A percentile compares a stretch with the other conserved stretches of the same genome.
These are phyloP conservation scores for Kockovaella imperatae DNA, from an alignment of 768 basidiomycete genomes.

Conservation along the genomic window DNA sequence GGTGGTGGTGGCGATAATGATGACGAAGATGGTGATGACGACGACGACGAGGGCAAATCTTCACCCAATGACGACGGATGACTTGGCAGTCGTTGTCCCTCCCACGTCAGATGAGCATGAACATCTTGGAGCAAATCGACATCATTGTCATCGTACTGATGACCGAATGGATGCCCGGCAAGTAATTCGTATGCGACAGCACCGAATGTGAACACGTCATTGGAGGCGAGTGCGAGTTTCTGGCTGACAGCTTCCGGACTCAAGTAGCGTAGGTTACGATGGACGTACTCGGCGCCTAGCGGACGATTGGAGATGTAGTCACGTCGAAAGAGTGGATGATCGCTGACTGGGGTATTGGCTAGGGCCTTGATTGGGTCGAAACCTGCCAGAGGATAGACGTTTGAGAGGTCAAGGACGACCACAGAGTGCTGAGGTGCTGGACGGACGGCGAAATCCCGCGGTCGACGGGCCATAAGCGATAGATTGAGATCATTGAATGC, in stretches of 20 bases:
- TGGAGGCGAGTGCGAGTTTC: too few relatives aligned
- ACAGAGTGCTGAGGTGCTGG: background rate
- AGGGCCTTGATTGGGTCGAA: conserved; percentile 1
- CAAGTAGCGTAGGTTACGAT: too few relatives aligned
- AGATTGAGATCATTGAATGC: conserved; percentile 3
- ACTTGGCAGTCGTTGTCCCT: too few relatives aligned
- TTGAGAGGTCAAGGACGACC: background rate
- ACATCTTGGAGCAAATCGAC: conserved; percentile 25
- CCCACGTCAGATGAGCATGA: too few relatives aligned
- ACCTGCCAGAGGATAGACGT: conserved; percentile 1
- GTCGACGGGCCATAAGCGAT: conserved; percentile 9
- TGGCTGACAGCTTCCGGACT: too few relatives aligned
- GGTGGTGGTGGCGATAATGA: conserved; percentile 15
- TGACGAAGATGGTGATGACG: conserved; percentile 15
- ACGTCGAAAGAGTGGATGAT: conserved; percentile 6
- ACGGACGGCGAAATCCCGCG: background rate
- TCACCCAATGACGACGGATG: too few relatives aligned
- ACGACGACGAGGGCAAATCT: background rate
- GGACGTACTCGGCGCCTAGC: too few relatives aligned
- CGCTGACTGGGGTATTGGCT: background rate
- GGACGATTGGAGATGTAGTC: conserved; percentile 6
- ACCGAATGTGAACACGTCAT: too few relatives aligned
- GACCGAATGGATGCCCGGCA: too few relatives aligned
- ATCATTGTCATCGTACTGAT: conserved; percentile 17
- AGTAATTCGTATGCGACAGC: too few relatives aligned